Percentiles rank a stretch among this genome's conserved stretches.
Evolutionary conservation across 176 grass and related monocot genomes (phyloP).

Genomic region (Alopecurus myosuroides): DNA sequence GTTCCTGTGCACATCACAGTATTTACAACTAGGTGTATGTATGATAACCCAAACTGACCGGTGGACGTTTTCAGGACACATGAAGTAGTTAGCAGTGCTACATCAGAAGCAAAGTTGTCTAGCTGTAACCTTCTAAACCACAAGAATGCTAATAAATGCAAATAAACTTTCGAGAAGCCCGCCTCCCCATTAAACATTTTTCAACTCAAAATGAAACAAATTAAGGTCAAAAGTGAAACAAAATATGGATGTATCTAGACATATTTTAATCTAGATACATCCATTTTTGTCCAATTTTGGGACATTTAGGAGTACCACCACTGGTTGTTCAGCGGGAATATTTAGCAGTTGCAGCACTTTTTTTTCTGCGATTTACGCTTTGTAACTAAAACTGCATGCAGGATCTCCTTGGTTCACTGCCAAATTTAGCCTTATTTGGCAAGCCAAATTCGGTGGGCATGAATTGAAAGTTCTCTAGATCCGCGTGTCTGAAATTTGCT

Average conservation of each 20-base stretch:
- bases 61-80: not conserved
- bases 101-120: slow-evolving; percentile 26
- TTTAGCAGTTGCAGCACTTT: not conserved
- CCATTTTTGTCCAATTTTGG: too few species aligned
- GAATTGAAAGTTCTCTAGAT: not conserved
- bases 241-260: too few species aligned
- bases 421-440: not conserved
- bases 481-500: not conserved
- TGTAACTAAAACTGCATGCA: not conserved
- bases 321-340: not conserved
- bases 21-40: not conserved
- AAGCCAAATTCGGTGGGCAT: not conserved
- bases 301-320: too few species aligned
- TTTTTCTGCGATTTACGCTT: not conserved
- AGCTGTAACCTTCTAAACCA: slow-evolving; percentile 24
- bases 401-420: not conserved
- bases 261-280: too few species aligned
- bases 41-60: not conserved
- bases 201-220: not conserved
- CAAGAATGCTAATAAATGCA: slow-evolving; percentile 12
- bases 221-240: too few species aligned
- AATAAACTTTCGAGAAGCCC: not conserved
- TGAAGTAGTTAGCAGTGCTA: not conserved
- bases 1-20: not conserved
- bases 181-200: not conserved